Base-by-base conservation (phyloP, 345 rosid genomes). In the Linum lewisii region DNA sequence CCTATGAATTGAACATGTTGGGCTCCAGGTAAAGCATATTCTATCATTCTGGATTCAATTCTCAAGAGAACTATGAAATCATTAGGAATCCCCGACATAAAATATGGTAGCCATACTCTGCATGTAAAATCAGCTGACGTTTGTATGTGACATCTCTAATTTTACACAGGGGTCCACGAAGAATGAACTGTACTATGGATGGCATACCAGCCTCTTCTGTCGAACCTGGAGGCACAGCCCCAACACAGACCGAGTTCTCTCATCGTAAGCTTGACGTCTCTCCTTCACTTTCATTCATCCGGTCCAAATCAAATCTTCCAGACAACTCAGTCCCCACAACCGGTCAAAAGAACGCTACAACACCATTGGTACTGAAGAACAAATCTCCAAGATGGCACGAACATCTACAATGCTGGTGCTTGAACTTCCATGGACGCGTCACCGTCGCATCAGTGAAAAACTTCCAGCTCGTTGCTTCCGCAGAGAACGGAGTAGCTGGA, bases 101-200 rank as follows among this genome's bases (percentile, higher is more conserved):
- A 29, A 29, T 29, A 3, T 8, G 7, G 34, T 29, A 29, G 34
- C 4, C 34, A 29, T 29, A 29, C 5, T 5, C 7, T 8, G 34
- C 34, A 29, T 29, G 34, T 29, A 29, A 29, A 29, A 29, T 4
- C 7, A 29, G 34, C 34, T 29, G 34, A 29, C 34, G 5, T 29
- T 29, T 29, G 47, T 11, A 42, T 11, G 2, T 42, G 11, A 0
- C 2, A 3, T 42, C 47, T 42, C 11, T 42, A 16, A 42, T 6
- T 42, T 42, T 50, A 34, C 20, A 26, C 70, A 71, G 75, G 51
- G 75, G 75, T 53, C 75, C 75, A 25, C 62, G 75, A 57, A 71
- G 67, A 62, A 71, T 71, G 75, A 67, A 66, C 21, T 71, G 75
- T 55, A n/a, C 58, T 57, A 66, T 71, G 70, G 75, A 71, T 54